phyloP scores from a whole-genome alignment of 495 filamentous ascomycete species.

The Podospora anserina region DNA sequence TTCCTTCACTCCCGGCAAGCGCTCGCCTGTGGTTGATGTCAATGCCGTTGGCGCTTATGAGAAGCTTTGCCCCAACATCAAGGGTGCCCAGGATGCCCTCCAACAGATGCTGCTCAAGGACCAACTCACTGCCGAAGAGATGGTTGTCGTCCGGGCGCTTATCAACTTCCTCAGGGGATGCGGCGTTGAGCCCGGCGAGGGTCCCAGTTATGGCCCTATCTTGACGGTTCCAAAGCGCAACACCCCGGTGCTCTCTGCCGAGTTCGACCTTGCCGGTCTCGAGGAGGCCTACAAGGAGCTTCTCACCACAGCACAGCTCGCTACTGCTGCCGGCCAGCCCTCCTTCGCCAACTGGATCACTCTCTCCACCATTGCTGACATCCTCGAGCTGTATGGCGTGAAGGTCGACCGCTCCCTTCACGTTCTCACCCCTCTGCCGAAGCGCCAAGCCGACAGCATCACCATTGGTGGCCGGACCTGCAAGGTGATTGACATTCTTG shows the following conservation, averaged over 20 bases:
- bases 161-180: neutral
- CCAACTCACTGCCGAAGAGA: slow-evolving; percentile 27
- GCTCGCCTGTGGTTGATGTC: neutral
- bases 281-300: slow-evolving; percentile 19
- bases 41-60: slow-evolving; percentile 10
- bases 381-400: slow-evolving; percentile 29
- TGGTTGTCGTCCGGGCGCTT: slow-evolving; percentile 7
- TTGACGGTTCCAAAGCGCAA: slow-evolving; percentile 15
- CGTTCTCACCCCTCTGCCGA: slow-evolving; percentile 15
- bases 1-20: slow-evolving; percentile 32
- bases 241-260: neutral
- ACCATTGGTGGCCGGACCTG: slow-evolving; percentile 25
- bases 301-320: slow-evolving; percentile 5
- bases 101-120: slow-evolving; percentile 25
- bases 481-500: slow-evolving; percentile 18
- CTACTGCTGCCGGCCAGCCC: slow-evolving; percentile 16
- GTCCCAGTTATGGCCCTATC: neutral
- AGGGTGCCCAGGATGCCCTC: slow-evolving; percentile 23
- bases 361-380: slow-evolving; percentile 30
- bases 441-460: slow-evolving; percentile 29
- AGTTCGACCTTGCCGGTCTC: slow-evolving; percentile 25
- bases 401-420: slow-evolving; percentile 16
- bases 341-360: slow-evolving; percentile 26
- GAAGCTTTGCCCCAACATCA: slow-evolving; percentile 22
- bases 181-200: neutral